Evolutionary conservation across 768 basidiomycete genomes (phyloP).

Genomic region (Termitomyces sp.): DNA sequence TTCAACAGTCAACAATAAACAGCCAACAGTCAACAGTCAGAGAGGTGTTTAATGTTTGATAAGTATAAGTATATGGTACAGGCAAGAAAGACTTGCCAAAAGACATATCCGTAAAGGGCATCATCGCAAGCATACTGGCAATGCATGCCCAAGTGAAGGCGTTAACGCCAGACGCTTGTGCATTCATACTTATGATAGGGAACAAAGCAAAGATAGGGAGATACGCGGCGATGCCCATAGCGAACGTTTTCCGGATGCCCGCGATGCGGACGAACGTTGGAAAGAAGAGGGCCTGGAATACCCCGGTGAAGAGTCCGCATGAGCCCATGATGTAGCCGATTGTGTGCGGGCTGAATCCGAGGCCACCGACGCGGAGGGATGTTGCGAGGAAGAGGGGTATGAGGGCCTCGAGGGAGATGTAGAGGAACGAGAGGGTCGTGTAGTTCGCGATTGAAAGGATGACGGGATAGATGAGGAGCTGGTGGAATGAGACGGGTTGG

Average conservation of each 20-base stretch:
- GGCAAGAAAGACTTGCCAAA: slow-evolving; percentile 28
- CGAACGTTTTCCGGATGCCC: slow-evolving; percentile 37
- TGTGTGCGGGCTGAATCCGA: slow-evolving; percentile 54
- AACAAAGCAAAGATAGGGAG: slow-evolving; percentile 34
- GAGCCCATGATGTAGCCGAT: slow-evolving; percentile 60
- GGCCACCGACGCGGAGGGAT: slow-evolving; percentile 59
- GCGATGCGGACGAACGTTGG: slow-evolving; percentile 32
- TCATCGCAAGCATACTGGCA: slow-evolving; percentile 18
- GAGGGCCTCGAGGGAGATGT: slow-evolving; percentile 47
- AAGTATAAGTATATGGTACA: neutral
- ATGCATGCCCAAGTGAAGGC: slow-evolving; percentile 34
- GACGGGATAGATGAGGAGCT: slow-evolving; percentile 46
- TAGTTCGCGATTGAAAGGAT: slow-evolving; percentile 68
- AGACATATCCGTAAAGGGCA: slow-evolving; percentile 35
- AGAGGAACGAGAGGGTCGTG: slow-evolving; percentile 55
- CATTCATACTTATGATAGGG: slow-evolving; percentile 38
- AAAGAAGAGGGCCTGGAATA: slow-evolving; percentile 36
- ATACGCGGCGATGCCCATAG: slow-evolving; percentile 30
- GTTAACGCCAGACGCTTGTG: slow-evolving; percentile 27
- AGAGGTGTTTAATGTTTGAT: too few species aligned
- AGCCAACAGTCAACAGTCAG: neutral
- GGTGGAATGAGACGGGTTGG: slow-evolving; percentile 37
- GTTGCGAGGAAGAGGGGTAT: slow-evolving; percentile 70
- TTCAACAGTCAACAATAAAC: too few species aligned
- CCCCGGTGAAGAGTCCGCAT: slow-evolving; percentile 35